Percentiles rank a stretch among this genome's conserved stretches.
These are phyloP conservation scores for Pascua sp. DNA, from an alignment of 1,284 basidiomycete species.

Conservation along the genomic window DNA sequence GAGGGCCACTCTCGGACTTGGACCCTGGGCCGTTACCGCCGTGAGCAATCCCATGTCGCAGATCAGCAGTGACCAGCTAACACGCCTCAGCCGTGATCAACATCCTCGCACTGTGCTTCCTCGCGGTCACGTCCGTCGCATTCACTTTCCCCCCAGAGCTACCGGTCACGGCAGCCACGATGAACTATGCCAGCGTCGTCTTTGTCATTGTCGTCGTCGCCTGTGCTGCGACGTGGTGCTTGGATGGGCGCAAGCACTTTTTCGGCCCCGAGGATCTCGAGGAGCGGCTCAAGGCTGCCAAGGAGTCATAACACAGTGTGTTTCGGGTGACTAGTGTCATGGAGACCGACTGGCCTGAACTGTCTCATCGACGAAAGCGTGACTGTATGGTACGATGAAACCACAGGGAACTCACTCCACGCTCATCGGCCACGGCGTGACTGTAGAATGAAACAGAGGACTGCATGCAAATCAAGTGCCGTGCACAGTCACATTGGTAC, in stretches of 20 bases:
- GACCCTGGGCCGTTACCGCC: constrained; percentile 37
- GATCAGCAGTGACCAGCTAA: neutral
- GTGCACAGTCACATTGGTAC: no score
- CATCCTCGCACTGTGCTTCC: constrained; percentile 49
- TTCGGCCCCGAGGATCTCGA: constrained; percentile 47
- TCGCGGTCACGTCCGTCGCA: constrained; percentile 50
- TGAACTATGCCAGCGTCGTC: constrained; percentile 52
- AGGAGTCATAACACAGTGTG: no score
- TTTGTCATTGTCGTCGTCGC: constrained; percentile 38
- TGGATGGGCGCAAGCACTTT: constrained; percentile 46
- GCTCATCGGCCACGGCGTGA: no score
- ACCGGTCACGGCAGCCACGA: constrained; percentile 45
- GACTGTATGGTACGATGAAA: no score
- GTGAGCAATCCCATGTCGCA: constrained; percentile 18
- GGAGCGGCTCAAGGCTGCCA: constrained; percentile 1
- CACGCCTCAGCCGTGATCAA: constrained; percentile 17
- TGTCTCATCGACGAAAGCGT: no score
- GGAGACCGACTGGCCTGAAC: no score
- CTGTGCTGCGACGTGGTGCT: constrained; percentile 41
- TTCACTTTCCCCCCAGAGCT: constrained; percentile 54
- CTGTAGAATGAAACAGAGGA: no score
- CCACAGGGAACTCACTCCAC: no score
- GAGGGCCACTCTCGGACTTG: constrained; percentile 40
- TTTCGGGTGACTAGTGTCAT: no score
- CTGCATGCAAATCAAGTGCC: no score